Evolutionary conservation across 192 early-diverging fungal genomes (phyloP).

Genomic region (Phlyctochytrium bullatum): DNA sequence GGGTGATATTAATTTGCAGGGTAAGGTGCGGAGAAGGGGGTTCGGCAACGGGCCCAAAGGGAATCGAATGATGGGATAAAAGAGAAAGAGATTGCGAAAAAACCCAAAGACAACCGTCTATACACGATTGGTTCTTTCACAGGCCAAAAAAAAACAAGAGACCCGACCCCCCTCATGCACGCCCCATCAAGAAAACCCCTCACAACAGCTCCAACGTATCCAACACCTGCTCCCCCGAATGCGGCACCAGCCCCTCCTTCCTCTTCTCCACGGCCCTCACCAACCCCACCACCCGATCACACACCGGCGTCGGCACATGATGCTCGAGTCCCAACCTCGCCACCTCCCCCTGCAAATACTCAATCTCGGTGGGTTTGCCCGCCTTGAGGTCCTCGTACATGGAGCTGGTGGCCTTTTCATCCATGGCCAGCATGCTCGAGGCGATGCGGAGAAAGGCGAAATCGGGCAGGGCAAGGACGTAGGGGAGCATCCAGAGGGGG

Average conservation of each 20-base stretch:
- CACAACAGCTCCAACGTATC: conserved; percentile 21
- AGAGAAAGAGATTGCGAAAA: no score
- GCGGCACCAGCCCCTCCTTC: conserved; percentile 15
- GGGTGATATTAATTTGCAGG: no score
- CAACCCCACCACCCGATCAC: conserved; percentile 26
- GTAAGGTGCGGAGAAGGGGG: no score
- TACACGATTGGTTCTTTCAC: no score
- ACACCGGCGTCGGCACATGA: conserved; percentile 33
- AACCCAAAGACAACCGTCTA: no score
- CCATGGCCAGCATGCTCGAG: conserved; percentile 23
- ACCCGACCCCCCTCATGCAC: no score
- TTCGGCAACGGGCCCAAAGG: no score
- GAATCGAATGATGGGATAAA: no score
- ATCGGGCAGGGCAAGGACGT: conserved; percentile 28
- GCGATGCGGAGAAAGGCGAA: conserved; percentile 29
- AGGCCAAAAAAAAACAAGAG: no score
- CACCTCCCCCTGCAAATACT: conserved; percentile 44
- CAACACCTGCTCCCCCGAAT: conserved; percentile 35
- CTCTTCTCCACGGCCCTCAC: conserved; percentile 23
- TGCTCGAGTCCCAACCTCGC: conserved; percentile 25
- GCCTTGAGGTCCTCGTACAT: conserved; percentile 46
- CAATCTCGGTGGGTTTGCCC: conserved; percentile 41
- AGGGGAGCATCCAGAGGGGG: conserved; percentile 25
- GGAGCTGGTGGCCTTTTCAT: conserved; percentile 37
- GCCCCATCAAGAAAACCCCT: not conserved